Evolutionary conservation across 2,329 filamentous ascomycete species (phyloP).

Genomic region (Penicillium psychrosexuale): DNA sequence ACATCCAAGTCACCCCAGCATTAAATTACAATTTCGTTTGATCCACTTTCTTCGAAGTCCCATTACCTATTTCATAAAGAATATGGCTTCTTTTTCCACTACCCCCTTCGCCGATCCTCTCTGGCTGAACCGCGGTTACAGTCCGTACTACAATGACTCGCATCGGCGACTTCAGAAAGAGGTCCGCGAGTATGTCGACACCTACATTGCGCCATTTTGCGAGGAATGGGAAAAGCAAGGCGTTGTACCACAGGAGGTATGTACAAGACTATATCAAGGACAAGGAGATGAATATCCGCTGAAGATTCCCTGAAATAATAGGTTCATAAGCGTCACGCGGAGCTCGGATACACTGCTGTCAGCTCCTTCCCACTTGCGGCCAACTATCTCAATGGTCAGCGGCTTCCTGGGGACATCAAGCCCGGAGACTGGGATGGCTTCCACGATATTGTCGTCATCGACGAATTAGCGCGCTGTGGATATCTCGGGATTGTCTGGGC

Average conservation of each 20-base stretch:
- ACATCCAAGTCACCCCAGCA: too few species aligned
- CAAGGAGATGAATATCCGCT: too few species aligned
- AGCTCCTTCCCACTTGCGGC: slow-evolving; percentile 18
- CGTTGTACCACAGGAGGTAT: slow-evolving; percentile 25
- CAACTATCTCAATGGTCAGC: slow-evolving; percentile 18
- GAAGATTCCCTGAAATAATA: not conserved
- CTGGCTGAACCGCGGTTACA: slow-evolving; percentile 22
- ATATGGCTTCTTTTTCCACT: not conserved
- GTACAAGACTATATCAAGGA: too few species aligned
- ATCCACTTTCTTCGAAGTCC: too few species aligned
- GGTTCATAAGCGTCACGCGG: slow-evolving; percentile 19
- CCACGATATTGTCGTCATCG: slow-evolving; percentile 37
- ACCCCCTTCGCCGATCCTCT: slow-evolving; percentile 26
- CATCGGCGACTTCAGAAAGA: slow-evolving; percentile 24
- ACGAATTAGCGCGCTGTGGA: slow-evolving; percentile 38
- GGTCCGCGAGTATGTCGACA: slow-evolving; percentile 26
- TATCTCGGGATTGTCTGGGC: slow-evolving; percentile 33
- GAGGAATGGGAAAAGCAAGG: slow-evolving; percentile 28
- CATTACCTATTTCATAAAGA: too few species aligned
- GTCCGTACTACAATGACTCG: slow-evolving; percentile 25
- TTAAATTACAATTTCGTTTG: too few species aligned
- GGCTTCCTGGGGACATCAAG: slow-evolving; percentile 29
- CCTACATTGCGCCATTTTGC: slow-evolving; percentile 23
- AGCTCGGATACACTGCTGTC: slow-evolving; percentile 23
- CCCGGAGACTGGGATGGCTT: slow-evolving; percentile 38